A percentile compares a stretch with the other conserved stretches of the same genome.
phyloP scores from a whole-genome alignment of 73 alveolate species.

The Paramecium octaurelia region DNA sequence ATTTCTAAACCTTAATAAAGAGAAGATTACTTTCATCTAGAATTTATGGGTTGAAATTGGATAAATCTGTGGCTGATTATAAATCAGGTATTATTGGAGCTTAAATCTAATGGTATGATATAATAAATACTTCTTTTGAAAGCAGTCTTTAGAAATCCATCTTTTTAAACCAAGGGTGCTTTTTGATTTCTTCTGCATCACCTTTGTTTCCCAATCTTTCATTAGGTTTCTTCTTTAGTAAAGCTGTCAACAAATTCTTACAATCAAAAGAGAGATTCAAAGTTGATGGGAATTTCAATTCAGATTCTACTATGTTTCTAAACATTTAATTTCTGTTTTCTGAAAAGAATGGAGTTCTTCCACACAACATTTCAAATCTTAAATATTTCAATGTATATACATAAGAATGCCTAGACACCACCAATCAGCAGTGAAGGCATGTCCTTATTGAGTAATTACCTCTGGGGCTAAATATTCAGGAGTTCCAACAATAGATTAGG shows the following conservation, averaged over 20 bases:
- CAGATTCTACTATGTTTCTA: constrained; percentile 84
- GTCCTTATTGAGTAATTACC: constrained; percentile 74
- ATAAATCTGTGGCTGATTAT: constrained; percentile 50
- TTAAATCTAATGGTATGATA: not conserved
- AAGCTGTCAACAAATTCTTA: constrained; percentile 48
- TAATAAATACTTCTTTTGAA: constrained; percentile 74
- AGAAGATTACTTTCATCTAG: constrained; percentile 41
- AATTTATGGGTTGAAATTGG: constrained; percentile 36
- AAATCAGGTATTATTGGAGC: constrained; percentile 79
- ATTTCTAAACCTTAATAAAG: not conserved
- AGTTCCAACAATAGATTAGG: constrained; percentile 78
- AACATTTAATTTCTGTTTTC: constrained; percentile 88
- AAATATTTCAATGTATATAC: not conserved
- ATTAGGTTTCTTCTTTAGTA: constrained; percentile 86
- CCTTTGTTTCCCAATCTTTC: constrained; percentile 90
- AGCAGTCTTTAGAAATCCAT: constrained; percentile 88
- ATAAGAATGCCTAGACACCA: constrained; percentile 79
- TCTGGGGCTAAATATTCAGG: constrained; percentile 90
- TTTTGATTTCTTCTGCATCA: constrained; percentile 91
- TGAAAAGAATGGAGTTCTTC: constrained; percentile 96
- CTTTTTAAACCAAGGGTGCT: constrained; percentile 90
- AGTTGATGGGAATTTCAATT: constrained; percentile 82
- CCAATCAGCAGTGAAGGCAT: constrained; percentile 72
- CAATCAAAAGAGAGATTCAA: constrained; percentile 79
- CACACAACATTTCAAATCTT: constrained; percentile 96